phyloP scores from a whole-genome alignment of 2,329 filamentous ascomycete genomes.

The Arthroderma sp. region DNA sequence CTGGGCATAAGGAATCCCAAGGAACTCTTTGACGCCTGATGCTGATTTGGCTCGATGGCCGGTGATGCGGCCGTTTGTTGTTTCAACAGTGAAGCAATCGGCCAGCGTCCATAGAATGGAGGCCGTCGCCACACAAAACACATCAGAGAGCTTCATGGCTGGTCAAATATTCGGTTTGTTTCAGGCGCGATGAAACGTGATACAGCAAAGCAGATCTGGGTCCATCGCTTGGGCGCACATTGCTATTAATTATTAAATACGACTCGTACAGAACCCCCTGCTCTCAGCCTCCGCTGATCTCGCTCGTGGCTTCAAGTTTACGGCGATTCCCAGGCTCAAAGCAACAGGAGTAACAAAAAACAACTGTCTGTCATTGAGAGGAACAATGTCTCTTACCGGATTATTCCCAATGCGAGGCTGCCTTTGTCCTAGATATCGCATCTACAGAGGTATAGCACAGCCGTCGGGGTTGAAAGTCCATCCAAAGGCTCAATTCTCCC shows the following conservation, averaged over 20 bases:
- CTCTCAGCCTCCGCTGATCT: too few relatives aligned
- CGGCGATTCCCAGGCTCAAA: too few relatives aligned
- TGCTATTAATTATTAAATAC: too few relatives aligned
- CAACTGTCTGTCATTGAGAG: too few relatives aligned
- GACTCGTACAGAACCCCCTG: too few relatives aligned
- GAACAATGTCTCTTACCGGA: too few relatives aligned
- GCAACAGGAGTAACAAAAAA: too few relatives aligned
- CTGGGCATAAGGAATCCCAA: slow-evolving; percentile 14
- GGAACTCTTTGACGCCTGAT: slow-evolving; percentile 15
- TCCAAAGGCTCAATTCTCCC: neutral
- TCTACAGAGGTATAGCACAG: neutral
- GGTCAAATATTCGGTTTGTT: neutral
- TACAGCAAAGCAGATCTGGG: neutral
- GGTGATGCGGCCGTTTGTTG: slow-evolving; percentile 3
- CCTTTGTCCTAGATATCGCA: neutral
- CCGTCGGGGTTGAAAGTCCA: neutral
- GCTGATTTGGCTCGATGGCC: slow-evolving; percentile 4
- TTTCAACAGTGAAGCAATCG: neutral
- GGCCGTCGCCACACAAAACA: neutral
- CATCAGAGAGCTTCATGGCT: slow-evolving; percentile 1
- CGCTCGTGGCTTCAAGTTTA: too few relatives aligned
- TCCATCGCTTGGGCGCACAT: neutral
- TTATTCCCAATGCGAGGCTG: neutral
- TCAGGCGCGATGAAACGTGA: neutral
- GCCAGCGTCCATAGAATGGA: slow-evolving; percentile 9